Conservation (phyloP, 2,329 filamentous ascomycete genomes). For the Metarhizium album region DNA sequence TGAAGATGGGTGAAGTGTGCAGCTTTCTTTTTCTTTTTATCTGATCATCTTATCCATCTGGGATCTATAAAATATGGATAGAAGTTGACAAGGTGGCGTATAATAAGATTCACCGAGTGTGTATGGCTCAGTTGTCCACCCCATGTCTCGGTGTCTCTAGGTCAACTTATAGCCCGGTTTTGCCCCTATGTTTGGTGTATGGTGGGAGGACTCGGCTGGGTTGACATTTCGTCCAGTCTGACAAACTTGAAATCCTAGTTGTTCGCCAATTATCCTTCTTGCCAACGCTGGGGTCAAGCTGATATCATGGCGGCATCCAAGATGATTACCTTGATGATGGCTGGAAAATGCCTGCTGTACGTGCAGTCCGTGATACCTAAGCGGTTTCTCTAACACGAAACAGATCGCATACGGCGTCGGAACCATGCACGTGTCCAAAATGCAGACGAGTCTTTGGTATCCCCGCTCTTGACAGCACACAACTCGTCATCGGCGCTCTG, state of each 20-base stretch:
- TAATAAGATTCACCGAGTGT: not conserved
- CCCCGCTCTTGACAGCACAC: no score
- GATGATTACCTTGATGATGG: not conserved
- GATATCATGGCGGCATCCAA: not conserved
- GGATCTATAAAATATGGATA: not conserved
- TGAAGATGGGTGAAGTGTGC: not conserved
- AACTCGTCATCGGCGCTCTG: no score
- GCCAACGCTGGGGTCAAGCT: no score
- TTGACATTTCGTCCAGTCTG: no score
- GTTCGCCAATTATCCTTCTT: no score
- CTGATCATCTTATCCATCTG: constrained; percentile 4
- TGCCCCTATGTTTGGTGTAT: no score
- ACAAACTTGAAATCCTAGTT: no score
- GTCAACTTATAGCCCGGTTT: no score
- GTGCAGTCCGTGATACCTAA: not conserved
- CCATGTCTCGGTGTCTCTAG: no score
- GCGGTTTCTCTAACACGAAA: not conserved
- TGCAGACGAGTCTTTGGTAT: no score
- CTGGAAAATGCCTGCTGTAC: not conserved
- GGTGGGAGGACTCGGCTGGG: no score
- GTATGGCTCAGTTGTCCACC: not conserved
- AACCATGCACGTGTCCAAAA: no score
- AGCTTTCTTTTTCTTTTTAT: not conserved
- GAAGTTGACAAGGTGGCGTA: not conserved
- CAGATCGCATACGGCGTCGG: not conserved